phyloP scores from a whole-genome alignment of 305 asterid genomes.

The Fraxinus xanthoxyloides region DNA sequence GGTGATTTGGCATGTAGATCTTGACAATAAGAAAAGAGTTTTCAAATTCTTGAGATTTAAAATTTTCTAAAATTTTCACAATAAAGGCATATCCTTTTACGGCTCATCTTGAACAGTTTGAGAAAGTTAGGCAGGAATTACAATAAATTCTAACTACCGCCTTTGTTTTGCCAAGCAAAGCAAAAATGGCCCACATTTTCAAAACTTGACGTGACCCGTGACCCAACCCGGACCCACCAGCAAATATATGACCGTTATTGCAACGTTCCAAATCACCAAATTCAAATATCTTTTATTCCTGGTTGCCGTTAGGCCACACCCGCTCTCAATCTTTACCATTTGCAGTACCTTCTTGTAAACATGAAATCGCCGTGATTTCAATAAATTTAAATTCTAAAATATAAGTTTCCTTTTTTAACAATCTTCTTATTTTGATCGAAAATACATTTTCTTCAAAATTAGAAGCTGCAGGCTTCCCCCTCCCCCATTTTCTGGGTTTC shows the following conservation, averaged over 20 bases:
- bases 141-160: background rate
- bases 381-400: background rate
- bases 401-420: background rate
- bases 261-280: constrained; percentile 37
- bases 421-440: background rate
- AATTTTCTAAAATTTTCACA: no score
- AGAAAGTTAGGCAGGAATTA: no score
- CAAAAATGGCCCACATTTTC: background rate
- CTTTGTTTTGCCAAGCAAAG: background rate
- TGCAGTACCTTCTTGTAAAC: constrained; percentile 3
- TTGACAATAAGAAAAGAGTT: no score
- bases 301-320: constrained; percentile 39
- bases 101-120: no score
- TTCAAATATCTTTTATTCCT: constrained; percentile 19
- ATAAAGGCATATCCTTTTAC: no score
- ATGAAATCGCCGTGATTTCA: constrained; percentile 18
- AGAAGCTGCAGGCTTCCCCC: background rate
- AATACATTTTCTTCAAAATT: background rate
- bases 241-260: constrained; percentile 41
- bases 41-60: no score
- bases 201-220: background rate
- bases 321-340: constrained; percentile 18
- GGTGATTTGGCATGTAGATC: no score
- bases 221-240: constrained; percentile 21
- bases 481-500: background rate